Conservation (phyloP, 805 yeast species). For the Cyberlindnera maclurae region DNA sequence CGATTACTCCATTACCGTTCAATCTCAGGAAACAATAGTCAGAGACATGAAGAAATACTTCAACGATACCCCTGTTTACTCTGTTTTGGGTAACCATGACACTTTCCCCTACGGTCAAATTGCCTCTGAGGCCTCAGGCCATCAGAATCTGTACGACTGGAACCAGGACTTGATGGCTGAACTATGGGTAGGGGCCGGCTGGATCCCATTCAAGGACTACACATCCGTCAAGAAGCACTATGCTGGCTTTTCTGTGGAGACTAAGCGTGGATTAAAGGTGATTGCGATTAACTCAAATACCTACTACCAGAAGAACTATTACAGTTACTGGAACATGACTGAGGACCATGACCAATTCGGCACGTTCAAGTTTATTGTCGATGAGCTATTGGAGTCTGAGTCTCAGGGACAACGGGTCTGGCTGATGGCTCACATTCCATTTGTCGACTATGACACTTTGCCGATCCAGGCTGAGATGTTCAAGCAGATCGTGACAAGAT, state of each 20-base stretch:
- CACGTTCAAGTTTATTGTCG: constrained; percentile 50
- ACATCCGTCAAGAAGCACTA: constrained; percentile 37
- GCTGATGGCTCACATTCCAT: constrained; percentile 66
- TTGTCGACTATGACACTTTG: constrained; percentile 44
- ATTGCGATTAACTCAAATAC: constrained; percentile 61
- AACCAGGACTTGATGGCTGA: constrained; percentile 42
- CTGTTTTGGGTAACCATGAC: constrained; percentile 67
- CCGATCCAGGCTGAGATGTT: constrained; percentile 55
- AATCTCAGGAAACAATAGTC: constrained; percentile 46
- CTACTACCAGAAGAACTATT: constrained; percentile 58
- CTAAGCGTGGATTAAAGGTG: constrained; percentile 50
- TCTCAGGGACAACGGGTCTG: constrained; percentile 55
- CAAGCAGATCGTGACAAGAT: constrained; percentile 53
- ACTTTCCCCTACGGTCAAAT: constrained; percentile 64
- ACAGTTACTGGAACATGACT: constrained; percentile 44
- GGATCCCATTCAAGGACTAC: constrained; percentile 26
- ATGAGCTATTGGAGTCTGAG: constrained; percentile 59
- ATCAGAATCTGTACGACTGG: constrained; percentile 36
- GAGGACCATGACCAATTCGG: constrained; percentile 54
- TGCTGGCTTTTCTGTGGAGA: constrained; percentile 52
- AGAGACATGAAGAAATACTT: constrained; percentile 45
- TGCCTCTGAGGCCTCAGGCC: constrained; percentile 44
- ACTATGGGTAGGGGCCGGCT: constrained; percentile 39
- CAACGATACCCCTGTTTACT: constrained; percentile 47
- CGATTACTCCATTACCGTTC: constrained; percentile 38